Conservation (phyloP, 2,329 filamentous ascomycete genomes). For the Endoconidiophora laricicola region DNA sequence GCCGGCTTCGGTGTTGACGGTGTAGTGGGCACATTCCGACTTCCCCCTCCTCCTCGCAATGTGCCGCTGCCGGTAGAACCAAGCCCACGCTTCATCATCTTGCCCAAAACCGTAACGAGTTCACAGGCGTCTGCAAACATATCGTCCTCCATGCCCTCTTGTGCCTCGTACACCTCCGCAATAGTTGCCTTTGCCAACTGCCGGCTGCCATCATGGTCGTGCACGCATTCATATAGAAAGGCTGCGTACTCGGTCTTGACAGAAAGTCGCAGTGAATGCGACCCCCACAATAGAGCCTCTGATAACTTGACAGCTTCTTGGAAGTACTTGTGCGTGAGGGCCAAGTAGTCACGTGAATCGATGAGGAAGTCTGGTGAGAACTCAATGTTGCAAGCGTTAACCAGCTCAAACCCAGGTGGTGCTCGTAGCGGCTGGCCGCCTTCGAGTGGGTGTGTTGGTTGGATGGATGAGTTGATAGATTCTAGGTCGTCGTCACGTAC, state of each 20-base stretch:
- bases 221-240: constrained; percentile 83
- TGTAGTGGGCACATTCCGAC: constrained; percentile 16
- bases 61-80: constrained; percentile 21
- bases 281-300: constrained; percentile 62
- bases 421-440: constrained; percentile 38
- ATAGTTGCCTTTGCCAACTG: constrained; percentile 69
- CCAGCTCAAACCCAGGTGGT: constrained; percentile 35
- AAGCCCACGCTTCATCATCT: constrained; percentile 68
- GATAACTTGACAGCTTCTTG: constrained; percentile 59
- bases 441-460: constrained; percentile 34
- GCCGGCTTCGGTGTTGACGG: constrained; percentile 14
- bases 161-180: constrained; percentile 75
- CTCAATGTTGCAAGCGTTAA: constrained; percentile 17
- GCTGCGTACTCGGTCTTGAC: constrained; percentile 86
- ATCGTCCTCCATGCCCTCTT: constrained; percentile 86
- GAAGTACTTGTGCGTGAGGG: constrained; percentile 68
- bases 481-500: constrained; percentile 26
- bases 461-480: constrained; percentile 28
- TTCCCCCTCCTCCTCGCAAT: constrained; percentile 14
- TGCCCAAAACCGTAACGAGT: constrained; percentile 68
- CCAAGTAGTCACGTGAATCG: constrained; percentile 63
- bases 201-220: constrained; percentile 62
- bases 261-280: constrained; percentile 74
- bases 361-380: constrained; percentile 47
- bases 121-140: constrained; percentile 88